Evolutionary conservation across 768 basidiomycete species (phyloP).

Genomic region (Peribolospora baueri): DNA sequence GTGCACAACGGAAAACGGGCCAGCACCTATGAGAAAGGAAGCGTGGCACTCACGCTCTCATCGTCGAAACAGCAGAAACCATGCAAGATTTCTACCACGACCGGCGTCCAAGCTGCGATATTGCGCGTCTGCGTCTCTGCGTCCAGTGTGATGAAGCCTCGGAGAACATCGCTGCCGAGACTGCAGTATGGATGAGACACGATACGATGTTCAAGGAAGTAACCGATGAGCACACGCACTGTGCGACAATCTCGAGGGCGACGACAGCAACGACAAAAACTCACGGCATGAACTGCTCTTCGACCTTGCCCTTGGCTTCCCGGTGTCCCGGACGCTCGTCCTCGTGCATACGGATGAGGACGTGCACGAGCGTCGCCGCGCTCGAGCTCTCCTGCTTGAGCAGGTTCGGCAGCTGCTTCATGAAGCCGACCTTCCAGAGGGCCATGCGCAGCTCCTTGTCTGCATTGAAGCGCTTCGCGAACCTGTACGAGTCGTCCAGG

Average conservation of each 20-base stretch:
- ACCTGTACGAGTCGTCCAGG: constrained; percentile 89
- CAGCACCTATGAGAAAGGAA: neutral
- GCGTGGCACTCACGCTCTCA: constrained; percentile 44
- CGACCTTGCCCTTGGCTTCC: constrained; percentile 32
- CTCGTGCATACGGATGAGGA: constrained; percentile 78
- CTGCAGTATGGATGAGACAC: constrained; percentile 23
- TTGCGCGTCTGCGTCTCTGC: constrained; percentile 82
- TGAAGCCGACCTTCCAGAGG: constrained; percentile 99
- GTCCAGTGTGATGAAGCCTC: constrained; percentile 72
- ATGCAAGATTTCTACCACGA: constrained; percentile 76
- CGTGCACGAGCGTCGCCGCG: constrained; percentile 77
- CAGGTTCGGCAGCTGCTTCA: constrained; percentile 95
- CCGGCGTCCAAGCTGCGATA: constrained; percentile 94
- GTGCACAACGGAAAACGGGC: neutral
- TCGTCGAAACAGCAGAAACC: constrained; percentile 78
- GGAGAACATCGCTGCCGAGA: constrained; percentile 61
- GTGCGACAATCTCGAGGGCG: neutral
- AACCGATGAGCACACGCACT: constrained; percentile 23
- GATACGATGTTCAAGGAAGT: constrained; percentile 27
- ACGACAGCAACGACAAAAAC: constrained; percentile 22
- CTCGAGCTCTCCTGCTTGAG: constrained; percentile 95
- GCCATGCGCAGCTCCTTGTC: constrained; percentile 91
- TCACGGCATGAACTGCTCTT: constrained; percentile 41
- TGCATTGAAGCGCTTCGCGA: constrained; percentile 90
- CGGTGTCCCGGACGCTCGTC: constrained; percentile 62